A percentile compares a stretch with the other conserved stretches of the same genome.
Conservation (phyloP, 2,329 filamentous ascomycete species). For the Fusarium sp. region DNA sequence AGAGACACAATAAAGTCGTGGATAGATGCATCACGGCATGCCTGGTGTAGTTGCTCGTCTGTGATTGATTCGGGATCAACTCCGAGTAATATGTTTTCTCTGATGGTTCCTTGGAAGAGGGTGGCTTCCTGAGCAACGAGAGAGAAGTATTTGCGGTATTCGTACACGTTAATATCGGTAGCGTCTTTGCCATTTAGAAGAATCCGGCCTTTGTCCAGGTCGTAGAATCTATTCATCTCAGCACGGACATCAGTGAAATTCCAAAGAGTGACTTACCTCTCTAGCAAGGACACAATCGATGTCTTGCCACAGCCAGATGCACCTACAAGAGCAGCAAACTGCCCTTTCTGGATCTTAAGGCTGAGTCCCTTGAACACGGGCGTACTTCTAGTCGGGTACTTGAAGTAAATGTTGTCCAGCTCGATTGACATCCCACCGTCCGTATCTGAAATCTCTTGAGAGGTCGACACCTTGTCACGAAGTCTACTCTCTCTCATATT, state of each 20-base stretch:
- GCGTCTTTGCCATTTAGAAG: slow-evolving; percentile 72
- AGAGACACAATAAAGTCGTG: slow-evolving; percentile 77
- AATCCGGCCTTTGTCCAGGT: slow-evolving; percentile 71
- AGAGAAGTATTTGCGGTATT: slow-evolving; percentile 73
- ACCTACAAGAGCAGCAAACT: slow-evolving; percentile 77
- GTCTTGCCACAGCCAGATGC: slow-evolving; percentile 79
- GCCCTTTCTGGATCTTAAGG: slow-evolving; percentile 73
- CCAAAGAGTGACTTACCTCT: slow-evolving; percentile 51
- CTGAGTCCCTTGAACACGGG: slow-evolving; percentile 70
- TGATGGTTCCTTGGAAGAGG: slow-evolving; percentile 75
- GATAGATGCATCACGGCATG: slow-evolving; percentile 71
- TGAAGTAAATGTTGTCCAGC: slow-evolving; percentile 67
- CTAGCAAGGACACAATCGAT: slow-evolving; percentile 73
- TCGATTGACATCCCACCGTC: slow-evolving; percentile 67
- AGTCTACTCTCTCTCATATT: slow-evolving; percentile 59
- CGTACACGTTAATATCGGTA: slow-evolving; percentile 64
- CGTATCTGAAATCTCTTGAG: slow-evolving; percentile 56
- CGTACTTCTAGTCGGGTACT: slow-evolving; percentile 67
- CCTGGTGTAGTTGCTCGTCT: slow-evolving; percentile 63
- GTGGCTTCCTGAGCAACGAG: slow-evolving; percentile 81
- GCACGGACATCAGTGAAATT: background rate
- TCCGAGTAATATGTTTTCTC: slow-evolving; percentile 76
- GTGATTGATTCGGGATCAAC: slow-evolving; percentile 64
- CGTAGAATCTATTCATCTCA: slow-evolving; percentile 69
- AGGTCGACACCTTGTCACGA: slow-evolving; percentile 47